These are phyloP conservation scores for Physcomitrium patens DNA, from an alignment of 225 moss, liverwort and hornwort species.

Conservation along the genomic window DNA sequence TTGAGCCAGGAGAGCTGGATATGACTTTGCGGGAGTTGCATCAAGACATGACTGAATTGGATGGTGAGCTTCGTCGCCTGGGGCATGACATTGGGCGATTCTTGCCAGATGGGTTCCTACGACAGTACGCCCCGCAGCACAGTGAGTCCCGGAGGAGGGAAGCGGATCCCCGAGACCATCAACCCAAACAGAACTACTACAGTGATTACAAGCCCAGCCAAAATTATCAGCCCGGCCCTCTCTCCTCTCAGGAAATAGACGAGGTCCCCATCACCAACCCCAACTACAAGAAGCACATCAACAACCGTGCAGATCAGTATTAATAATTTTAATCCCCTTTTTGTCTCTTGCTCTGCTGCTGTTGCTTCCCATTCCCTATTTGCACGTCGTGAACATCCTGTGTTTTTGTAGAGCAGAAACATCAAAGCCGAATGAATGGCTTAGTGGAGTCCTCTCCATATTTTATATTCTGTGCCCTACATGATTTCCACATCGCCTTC, in stretches of 20 bases:
- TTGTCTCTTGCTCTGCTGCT: too few species aligned
- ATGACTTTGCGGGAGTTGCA: slow-evolving; percentile 3
- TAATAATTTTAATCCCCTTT: too few species aligned
- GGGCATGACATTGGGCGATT: slow-evolving; percentile 1
- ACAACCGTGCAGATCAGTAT: neutral
- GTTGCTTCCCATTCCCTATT: too few species aligned
- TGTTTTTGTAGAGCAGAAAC: too few species aligned
- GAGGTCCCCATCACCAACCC: slow-evolving; percentile 23
- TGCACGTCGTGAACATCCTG: too few species aligned
- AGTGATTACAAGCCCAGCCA: slow-evolving; percentile 42
- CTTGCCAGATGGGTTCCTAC: neutral
- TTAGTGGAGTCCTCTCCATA: too few species aligned
- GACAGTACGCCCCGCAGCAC: slow-evolving; percentile 24
- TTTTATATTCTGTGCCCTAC: too few species aligned
- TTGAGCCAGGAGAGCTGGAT: slow-evolving; percentile 21
- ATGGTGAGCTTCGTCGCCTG: neutral
- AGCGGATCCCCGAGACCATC: slow-evolving; percentile 19
- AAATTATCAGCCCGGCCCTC: slow-evolving; percentile 36
- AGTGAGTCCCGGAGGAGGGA: slow-evolving; percentile 27
- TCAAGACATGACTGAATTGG: slow-evolving; percentile 9
- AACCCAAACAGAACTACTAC: slow-evolving; percentile 37
- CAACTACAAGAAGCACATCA: slow-evolving; percentile 31
- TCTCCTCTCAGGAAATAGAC: slow-evolving; percentile 29
- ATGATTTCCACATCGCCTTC: too few species aligned
- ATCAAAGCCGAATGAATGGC: too few species aligned